Evolutionary conservation across 2,329 filamentous ascomycete genomes (phyloP).

Genomic region (Neopestalotiopsis sp.): DNA sequence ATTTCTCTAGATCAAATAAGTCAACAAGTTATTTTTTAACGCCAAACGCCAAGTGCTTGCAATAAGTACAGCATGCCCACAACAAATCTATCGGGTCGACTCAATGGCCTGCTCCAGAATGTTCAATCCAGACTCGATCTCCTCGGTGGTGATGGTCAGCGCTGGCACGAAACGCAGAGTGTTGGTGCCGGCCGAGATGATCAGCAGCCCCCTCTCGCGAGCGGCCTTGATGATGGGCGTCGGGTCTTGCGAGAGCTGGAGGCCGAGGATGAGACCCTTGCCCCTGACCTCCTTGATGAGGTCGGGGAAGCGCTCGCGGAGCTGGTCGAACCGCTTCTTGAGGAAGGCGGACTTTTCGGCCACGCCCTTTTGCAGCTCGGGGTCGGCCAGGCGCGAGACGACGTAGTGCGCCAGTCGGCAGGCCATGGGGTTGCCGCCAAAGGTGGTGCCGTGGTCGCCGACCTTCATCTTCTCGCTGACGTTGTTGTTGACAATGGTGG

Average conservation of each 20-base stretch:
- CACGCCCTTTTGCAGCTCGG: slow-evolving; percentile 72
- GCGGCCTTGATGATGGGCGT: slow-evolving; percentile 81
- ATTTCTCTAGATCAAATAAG: neutral
- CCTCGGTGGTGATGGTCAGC: slow-evolving; percentile 76
- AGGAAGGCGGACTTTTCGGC: slow-evolving; percentile 65
- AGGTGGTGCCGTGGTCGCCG: slow-evolving; percentile 93
- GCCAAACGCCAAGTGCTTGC: slow-evolving; percentile 13
- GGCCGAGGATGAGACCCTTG: slow-evolving; percentile 81
- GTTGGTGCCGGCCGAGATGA: slow-evolving; percentile 93
- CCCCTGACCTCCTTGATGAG: slow-evolving; percentile 82
- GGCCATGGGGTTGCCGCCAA: slow-evolving; percentile 89
- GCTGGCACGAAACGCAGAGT: slow-evolving; percentile 92
- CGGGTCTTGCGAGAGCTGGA: slow-evolving; percentile 80
- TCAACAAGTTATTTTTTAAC: slow-evolving; percentile 13
- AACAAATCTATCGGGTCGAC: slow-evolving; percentile 36
- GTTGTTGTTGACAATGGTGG: slow-evolving; percentile 65
- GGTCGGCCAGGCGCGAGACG: slow-evolving; percentile 75
- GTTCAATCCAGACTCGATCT: slow-evolving; percentile 78
- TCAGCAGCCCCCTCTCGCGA: slow-evolving; percentile 81
- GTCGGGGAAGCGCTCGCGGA: slow-evolving; percentile 62
- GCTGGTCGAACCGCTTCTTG: slow-evolving; percentile 49
- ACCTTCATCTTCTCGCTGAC: slow-evolving; percentile 70
- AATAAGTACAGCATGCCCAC: slow-evolving; percentile 5
- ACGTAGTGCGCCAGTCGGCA: slow-evolving; percentile 86
- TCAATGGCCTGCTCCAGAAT: slow-evolving; percentile 74